Conservation (phyloP, 2,329 filamentous ascomycete species). For the Penicillium sp. region DNA sequence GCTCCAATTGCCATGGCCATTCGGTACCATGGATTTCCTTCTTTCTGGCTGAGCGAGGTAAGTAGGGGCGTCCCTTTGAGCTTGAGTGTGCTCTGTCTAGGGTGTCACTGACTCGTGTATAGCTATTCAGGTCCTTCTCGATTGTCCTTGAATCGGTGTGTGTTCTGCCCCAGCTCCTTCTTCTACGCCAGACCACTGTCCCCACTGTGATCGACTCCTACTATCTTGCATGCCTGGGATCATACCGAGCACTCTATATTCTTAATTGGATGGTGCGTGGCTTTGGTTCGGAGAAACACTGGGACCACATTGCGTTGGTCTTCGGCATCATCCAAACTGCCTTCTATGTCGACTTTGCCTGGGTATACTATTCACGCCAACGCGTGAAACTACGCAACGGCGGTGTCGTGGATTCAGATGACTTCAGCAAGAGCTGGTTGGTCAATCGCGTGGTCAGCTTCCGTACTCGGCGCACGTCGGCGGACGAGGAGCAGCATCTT, state of each 20-base stretch:
- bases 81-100: neutral
- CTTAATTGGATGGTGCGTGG: constrained; percentile 84
- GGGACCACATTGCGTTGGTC: constrained; percentile 75
- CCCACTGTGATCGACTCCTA: constrained; percentile 97
- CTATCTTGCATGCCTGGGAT: constrained; percentile 85
- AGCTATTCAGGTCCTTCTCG: constrained; percentile 87
- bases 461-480: constrained; percentile 32
- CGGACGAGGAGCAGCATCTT: constrained; percentile 45
- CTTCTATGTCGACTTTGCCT: constrained; percentile 91
- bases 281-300: constrained; percentile 61
- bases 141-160: constrained; percentile 90
- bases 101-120: constrained; percentile 6
- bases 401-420: constrained; percentile 86
- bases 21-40: constrained; percentile 60
- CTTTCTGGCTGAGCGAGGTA: constrained; percentile 46
- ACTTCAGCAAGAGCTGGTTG: constrained; percentile 83
- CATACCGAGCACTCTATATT: constrained; percentile 87
- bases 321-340: constrained; percentile 89
- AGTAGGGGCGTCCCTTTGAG: constrained; percentile 1
- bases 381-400: constrained; percentile 90
- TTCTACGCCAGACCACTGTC: constrained; percentile 91
- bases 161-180: constrained; percentile 85
- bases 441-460: constrained; percentile 75
- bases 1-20: constrained; percentile 76
- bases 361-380: constrained; percentile 94